Evolutionary conservation across 2,329 filamentous ascomycete genomes (phyloP).

Genomic region (Pseudopyrenochaeta lycopersici): DNA sequence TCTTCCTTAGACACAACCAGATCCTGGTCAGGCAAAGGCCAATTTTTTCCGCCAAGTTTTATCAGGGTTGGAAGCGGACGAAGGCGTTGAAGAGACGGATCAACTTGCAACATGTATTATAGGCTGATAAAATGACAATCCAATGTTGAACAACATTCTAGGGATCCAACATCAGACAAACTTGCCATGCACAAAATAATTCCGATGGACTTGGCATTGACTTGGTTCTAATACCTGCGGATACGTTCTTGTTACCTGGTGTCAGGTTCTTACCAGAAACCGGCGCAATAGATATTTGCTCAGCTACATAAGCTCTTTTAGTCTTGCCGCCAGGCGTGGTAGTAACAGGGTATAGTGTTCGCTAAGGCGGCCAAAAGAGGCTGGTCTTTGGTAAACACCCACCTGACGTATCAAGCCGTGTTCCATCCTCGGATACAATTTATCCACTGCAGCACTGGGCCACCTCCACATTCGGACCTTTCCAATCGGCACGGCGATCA

Average conservation of each 20-base stretch:
- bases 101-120: background rate
- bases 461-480: slow-evolving; percentile 29
- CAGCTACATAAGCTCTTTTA: slow-evolving; percentile 10
- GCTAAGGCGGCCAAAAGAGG: slow-evolving; percentile 28
- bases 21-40: background rate
- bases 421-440: slow-evolving; percentile 32
- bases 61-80: too few relatives aligned
- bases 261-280: background rate
- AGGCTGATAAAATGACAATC: background rate
- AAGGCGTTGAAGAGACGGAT: too few relatives aligned
- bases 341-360: slow-evolving; percentile 19
- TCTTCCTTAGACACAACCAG: background rate
- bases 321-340: slow-evolving; percentile 12
- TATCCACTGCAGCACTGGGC: slow-evolving; percentile 36
- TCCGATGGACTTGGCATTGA: background rate
- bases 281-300: slow-evolving; percentile 8
- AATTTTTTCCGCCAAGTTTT: background rate
- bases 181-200: background rate
- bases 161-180: background rate
- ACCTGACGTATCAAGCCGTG: slow-evolving; percentile 31
- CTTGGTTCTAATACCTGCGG: background rate
- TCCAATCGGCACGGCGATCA: slow-evolving; percentile 32
- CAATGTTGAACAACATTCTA: background rate
- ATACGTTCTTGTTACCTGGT: slow-evolving; percentile 3
- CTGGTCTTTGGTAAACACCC: slow-evolving; percentile 21